Percentiles rank a stretch among this genome's conserved stretches.
Evolutionary conservation across 2,329 filamentous ascomycete species (phyloP).

Genomic region (Diplodia corticola): DNA sequence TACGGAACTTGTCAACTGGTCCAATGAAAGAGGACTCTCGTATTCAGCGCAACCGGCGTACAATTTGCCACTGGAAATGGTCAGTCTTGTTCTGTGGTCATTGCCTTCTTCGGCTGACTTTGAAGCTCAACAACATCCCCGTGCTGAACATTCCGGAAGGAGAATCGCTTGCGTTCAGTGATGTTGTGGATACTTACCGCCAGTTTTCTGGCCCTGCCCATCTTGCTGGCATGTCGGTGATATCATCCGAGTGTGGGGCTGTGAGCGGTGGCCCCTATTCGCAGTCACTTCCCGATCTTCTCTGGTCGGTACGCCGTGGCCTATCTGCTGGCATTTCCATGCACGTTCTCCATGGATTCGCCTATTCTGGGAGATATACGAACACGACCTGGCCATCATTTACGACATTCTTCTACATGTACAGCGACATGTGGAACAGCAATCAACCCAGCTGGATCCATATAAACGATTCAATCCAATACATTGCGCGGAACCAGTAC

Average conservation of each 20-base stretch:
- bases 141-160: constrained; percentile 36
- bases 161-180: constrained; percentile 37
- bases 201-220: constrained; percentile 38
- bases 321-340: constrained; percentile 47
- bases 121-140: constrained; percentile 30
- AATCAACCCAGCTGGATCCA: constrained; percentile 47
- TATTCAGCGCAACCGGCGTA: constrained; percentile 37
- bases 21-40: constrained; percentile 28
- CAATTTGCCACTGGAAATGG: constrained; percentile 39
- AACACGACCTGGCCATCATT: constrained; percentile 54
- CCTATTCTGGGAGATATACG: constrained; percentile 45
- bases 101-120: background rate
- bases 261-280: constrained; percentile 30
- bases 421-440: constrained; percentile 43
- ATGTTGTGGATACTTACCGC: constrained; percentile 36
- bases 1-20: constrained; percentile 31
- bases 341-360: constrained; percentile 47
- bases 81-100: background rate
- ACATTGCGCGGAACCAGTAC: constrained; percentile 41
- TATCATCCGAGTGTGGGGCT: constrained; percentile 39
- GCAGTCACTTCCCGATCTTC: constrained; percentile 33
- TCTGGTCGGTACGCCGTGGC: constrained; percentile 41
- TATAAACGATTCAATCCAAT: constrained; percentile 42
- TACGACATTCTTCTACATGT: constrained; percentile 46
- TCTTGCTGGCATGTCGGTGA: constrained; percentile 32